phyloP scores from a whole-genome alignment of 2,329 filamentous ascomycete species.

The Colletotrichum noveboracense region DNA sequence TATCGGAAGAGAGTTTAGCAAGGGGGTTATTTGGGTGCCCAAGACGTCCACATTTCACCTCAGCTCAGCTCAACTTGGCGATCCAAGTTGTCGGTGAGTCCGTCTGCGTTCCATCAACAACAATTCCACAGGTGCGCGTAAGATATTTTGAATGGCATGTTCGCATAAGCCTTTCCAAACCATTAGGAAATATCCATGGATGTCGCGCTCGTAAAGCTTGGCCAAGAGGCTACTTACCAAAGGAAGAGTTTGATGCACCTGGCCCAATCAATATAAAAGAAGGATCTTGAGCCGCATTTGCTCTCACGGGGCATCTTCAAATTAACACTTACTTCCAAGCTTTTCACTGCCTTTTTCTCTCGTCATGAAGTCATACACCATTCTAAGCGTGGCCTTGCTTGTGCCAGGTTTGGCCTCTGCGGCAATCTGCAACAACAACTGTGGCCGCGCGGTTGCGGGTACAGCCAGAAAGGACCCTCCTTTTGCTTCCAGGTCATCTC shows the following conservation, averaged over 20 bases:
- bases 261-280: not conserved
- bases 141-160: not conserved
- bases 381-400: not conserved
- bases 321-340: not conserved
- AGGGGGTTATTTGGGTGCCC: not conserved
- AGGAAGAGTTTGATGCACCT: not conserved
- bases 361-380: not conserved
- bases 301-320: not conserved
- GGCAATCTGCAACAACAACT: constrained; percentile 18
- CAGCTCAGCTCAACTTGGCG: not conserved
- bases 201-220: not conserved
- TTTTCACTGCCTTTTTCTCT: too few species aligned
- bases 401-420: not conserved
- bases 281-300: not conserved
- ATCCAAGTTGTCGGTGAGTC: not conserved
- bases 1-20: not conserved
- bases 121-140: not conserved
- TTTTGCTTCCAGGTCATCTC: not conserved
- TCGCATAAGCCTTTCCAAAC: not conserved
- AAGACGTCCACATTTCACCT: not conserved
- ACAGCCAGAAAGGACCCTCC: not conserved
- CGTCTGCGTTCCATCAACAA: not conserved
- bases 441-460: constrained; percentile 10
- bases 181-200: not conserved
- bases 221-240: not conserved